Conservation (phyloP, 1,139 yeast species). For the Meyerozyma guilliermondii region DNA sequence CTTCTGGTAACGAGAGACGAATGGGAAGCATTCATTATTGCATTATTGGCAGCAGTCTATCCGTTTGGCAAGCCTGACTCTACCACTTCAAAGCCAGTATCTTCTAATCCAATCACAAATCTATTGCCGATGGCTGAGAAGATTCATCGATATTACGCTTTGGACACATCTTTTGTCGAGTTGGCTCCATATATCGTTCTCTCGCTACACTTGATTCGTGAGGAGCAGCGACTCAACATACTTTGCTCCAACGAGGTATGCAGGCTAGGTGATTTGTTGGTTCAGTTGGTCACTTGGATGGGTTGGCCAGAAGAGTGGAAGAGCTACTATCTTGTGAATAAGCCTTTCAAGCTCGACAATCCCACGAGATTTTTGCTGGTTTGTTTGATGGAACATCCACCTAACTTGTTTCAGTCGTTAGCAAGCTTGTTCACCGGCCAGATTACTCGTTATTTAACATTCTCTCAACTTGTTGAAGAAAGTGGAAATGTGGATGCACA, state of each 20-base stretch:
- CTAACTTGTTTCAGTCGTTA: conserved; percentile 51
- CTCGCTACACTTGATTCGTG: conserved; percentile 71
- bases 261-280: conserved; percentile 48
- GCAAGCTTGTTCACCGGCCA: conserved; percentile 43
- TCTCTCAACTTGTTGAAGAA: conserved; percentile 66
- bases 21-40: conserved; percentile 58
- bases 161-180: conserved; percentile 35
- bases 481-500: conserved; percentile 53
- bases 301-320: conserved; percentile 75
- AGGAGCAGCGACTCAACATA: conserved; percentile 63
- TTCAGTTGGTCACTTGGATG: conserved; percentile 62
- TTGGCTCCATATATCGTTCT: conserved; percentile 60
- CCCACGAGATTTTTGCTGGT: conserved; percentile 33
- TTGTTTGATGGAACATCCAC: conserved; percentile 45
- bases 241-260: conserved; percentile 32
- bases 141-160: conserved; percentile 20
- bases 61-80: conserved; percentile 29
- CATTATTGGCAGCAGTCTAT: conserved; percentile 43
- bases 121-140: conserved; percentile 34
- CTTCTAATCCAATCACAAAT: conserved; percentile 31
- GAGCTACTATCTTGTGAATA: conserved; percentile 42
- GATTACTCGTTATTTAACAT: conserved; percentile 54
- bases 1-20: conserved; percentile 41
- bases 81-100: conserved; percentile 4
- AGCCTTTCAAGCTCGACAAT: conserved; percentile 20